These are phyloP conservation scores for Prunus davidiana DNA, from an alignment of 306 rosid genomes.

Conservation along the genomic window DNA sequence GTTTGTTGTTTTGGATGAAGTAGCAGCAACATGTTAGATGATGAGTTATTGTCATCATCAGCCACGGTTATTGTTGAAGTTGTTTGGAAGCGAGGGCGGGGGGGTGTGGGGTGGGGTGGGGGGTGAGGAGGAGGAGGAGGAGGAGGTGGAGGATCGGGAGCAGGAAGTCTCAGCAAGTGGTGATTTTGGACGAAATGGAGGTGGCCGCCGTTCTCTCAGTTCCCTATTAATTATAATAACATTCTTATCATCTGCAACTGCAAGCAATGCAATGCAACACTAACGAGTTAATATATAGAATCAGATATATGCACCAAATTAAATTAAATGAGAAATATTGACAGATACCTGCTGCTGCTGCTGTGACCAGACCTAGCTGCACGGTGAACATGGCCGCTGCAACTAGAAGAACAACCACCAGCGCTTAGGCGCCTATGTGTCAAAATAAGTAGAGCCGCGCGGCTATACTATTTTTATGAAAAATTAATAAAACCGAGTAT, in stretches of 20 bases:
- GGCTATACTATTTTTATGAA: too few species aligned
- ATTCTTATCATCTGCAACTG: neutral
- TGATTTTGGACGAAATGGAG: neutral
- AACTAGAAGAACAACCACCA: neutral
- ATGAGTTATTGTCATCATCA: neutral
- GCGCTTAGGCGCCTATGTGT: too few species aligned
- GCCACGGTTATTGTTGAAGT: neutral
- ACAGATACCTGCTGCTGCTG: constrained; percentile 1
- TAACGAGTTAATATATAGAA: neutral
- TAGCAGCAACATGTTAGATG: too few species aligned
- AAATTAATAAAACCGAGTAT: too few species aligned
- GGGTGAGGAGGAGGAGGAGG: constrained; percentile 12
- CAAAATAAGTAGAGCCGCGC: too few species aligned
- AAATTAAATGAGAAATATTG: too few species aligned
- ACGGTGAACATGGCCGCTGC: neutral
- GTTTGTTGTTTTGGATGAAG: too few species aligned
- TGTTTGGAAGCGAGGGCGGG: neutral
- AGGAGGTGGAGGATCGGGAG: neutral
- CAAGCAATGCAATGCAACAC: neutral
- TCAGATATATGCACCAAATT: neutral
- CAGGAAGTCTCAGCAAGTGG: constrained; percentile 11
- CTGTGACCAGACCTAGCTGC: neutral
- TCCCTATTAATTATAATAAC: neutral
- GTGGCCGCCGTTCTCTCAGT: constrained; percentile 7
- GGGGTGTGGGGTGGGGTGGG: too few species aligned